phyloP scores from a whole-genome alignment of 176 grass and related monocot genomes.

The Melocanna baccifera region DNA sequence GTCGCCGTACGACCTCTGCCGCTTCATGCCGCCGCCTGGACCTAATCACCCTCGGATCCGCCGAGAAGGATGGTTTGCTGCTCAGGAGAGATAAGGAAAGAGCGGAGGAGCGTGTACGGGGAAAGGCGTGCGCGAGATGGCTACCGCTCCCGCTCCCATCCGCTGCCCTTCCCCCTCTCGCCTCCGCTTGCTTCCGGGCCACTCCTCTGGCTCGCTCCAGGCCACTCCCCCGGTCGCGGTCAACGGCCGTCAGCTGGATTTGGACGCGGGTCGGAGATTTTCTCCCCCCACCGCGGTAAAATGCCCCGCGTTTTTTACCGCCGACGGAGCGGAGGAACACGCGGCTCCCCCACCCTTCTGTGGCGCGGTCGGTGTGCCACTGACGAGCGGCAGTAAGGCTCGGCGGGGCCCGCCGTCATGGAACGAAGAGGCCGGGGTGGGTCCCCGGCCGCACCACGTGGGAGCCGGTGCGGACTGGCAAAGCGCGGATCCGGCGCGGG shows the following conservation, averaged over 20 bases:
- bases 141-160: constrained; percentile 23
- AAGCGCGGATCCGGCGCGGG: background rate
- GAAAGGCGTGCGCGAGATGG: constrained; percentile 60
- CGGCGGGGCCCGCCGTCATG: constrained; percentile 17
- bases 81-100: constrained; percentile 27
- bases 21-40: constrained; percentile 57
- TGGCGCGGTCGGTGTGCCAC: no score
- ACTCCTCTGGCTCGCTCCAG: constrained; percentile 26
- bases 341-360: background rate
- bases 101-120: constrained; percentile 12
- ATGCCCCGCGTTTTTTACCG: background rate
- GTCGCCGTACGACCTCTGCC: constrained; percentile 74
- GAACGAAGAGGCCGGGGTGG: background rate
- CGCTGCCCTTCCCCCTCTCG: constrained; percentile 23
- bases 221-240: constrained; percentile 42
- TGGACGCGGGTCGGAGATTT: constrained; percentile 46
- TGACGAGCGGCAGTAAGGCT: constrained; percentile 13
- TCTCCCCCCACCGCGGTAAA: background rate
- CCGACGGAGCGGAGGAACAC: constrained; percentile 1
- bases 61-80: background rate
- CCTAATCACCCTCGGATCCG: constrained; percentile 7
- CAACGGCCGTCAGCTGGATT: constrained; percentile 65
- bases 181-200: constrained; percentile 28
- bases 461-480: constrained; percentile 16
- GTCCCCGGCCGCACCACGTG: constrained; percentile 32